These are phyloP conservation scores for Aspergillus asperescens DNA, from an alignment of 495 filamentous ascomycete species.

Conservation along the genomic window DNA sequence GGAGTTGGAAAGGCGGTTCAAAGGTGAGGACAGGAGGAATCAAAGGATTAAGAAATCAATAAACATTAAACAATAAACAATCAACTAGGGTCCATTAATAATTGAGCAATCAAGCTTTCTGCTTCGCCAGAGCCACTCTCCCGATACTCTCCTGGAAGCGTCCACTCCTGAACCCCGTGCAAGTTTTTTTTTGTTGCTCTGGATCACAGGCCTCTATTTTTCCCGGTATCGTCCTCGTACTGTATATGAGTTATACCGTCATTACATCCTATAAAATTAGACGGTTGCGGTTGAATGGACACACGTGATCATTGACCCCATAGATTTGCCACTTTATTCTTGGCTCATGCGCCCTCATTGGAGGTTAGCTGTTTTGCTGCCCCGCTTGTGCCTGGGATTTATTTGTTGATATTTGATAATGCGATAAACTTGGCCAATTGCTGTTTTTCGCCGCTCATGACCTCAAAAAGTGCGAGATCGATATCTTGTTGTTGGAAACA, in stretches of 20 bases:
- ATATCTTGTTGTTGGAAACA: not conserved
- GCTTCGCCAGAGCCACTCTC: conserved; percentile 9
- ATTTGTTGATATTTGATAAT: too few species aligned
- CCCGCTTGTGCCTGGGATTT: conserved; percentile 16
- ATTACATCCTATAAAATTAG: not conserved
- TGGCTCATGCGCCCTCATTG: conserved; percentile 7
- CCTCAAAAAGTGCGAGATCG: not conserved
- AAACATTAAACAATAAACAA: not conserved
- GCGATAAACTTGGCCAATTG: conserved; percentile 1
- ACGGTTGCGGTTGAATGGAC: not conserved
- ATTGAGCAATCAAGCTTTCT: conserved; percentile 9
- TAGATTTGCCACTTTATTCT: conserved; percentile 18
- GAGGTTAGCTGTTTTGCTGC: not conserved
- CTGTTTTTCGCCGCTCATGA: not conserved
- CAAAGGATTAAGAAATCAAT: not conserved
- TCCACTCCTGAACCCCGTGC: not conserved
- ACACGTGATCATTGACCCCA: conserved; percentile 11
- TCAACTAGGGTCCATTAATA: not conserved
- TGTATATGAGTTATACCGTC: conserved; percentile 12
- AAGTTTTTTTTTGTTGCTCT: not conserved
- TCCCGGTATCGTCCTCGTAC: conserved; percentile 5
- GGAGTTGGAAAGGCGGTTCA: not conserved
- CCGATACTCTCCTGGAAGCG: not conserved
- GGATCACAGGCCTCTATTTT: not conserved
- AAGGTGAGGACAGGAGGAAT: not conserved